Evolutionary conservation across 2,329 filamentous ascomycete genomes (phyloP).

Genomic region (Fusarium metavorans): DNA sequence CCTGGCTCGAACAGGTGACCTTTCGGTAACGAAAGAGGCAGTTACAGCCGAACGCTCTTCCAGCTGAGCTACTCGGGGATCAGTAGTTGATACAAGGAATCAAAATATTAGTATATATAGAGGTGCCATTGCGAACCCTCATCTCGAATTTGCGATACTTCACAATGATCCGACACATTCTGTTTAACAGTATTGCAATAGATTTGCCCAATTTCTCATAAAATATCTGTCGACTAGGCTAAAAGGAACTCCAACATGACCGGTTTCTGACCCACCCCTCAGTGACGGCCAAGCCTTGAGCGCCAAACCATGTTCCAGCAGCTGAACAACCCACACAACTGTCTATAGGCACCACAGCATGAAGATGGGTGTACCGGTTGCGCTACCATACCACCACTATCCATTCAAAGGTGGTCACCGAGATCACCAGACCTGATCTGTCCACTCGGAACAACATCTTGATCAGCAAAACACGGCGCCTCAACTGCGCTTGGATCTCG

Average conservation of each 20-base stretch:
- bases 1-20: conserved; percentile 37
- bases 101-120: not conserved
- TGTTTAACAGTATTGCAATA: not conserved
- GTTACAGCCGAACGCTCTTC: conserved; percentile 37
- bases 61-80: conserved; percentile 35
- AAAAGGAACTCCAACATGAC: not conserved
- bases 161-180: not conserved
- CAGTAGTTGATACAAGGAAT: not conserved
- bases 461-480: not conserved
- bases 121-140: rapidly evolving
- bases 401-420: not conserved
- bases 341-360: not conserved
- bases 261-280: not conserved
- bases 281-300: not conserved
- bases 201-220: not conserved
- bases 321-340: not conserved
- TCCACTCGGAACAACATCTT: not conserved
- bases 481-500: not conserved
- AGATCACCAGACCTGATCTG: not conserved
- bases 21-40: conserved; percentile 24
- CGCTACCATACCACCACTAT: not conserved
- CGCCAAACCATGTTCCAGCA: not conserved
- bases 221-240: not conserved
- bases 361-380: not conserved
- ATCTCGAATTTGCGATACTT: not conserved